phyloP scores from a whole-genome alignment of 208 protist genomes.

The Leishmania major region DNA sequence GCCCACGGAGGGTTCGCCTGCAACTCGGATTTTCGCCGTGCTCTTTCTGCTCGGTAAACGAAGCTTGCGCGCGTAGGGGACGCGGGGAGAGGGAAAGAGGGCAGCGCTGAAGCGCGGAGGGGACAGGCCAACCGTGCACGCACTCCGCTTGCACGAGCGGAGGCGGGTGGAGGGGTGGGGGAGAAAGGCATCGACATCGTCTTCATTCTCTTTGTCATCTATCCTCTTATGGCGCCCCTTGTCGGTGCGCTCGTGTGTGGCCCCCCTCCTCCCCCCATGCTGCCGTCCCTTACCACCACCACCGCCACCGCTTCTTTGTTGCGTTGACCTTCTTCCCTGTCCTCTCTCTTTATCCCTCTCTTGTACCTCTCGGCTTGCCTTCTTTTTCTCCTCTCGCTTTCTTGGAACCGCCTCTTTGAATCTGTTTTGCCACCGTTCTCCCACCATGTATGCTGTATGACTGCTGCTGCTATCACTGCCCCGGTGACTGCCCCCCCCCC shows the following conservation, averaged over 20 bases:
- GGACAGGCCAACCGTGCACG: neutral
- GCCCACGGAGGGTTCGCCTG: neutral
- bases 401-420: neutral
- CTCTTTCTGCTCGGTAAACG: neutral
- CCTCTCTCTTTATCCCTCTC: neutral
- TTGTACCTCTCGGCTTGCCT: slow-evolving; percentile 14
- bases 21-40: neutral
- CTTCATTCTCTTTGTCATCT: neutral
- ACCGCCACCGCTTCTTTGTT: neutral
- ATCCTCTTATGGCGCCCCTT: neutral
- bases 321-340: neutral
- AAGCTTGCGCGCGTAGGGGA: neutral
- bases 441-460: neutral
- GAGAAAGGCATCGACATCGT: neutral
- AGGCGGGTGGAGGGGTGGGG: neutral
- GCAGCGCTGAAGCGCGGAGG: neutral
- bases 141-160: neutral
- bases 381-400: slow-evolving; percentile 4
- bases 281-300: neutral
- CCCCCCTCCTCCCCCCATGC: neutral
- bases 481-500: neutral
- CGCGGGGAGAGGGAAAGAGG: neutral
- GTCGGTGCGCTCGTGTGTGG: neutral
- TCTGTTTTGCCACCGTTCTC: neutral
- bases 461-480: neutral